Percentiles rank a stretch among this genome's conserved stretches.
These are phyloP conservation scores for Colletotrichum lindemuthianum DNA, from an alignment of 2,329 filamentous ascomycete genomes.

Conservation along the genomic window DNA sequence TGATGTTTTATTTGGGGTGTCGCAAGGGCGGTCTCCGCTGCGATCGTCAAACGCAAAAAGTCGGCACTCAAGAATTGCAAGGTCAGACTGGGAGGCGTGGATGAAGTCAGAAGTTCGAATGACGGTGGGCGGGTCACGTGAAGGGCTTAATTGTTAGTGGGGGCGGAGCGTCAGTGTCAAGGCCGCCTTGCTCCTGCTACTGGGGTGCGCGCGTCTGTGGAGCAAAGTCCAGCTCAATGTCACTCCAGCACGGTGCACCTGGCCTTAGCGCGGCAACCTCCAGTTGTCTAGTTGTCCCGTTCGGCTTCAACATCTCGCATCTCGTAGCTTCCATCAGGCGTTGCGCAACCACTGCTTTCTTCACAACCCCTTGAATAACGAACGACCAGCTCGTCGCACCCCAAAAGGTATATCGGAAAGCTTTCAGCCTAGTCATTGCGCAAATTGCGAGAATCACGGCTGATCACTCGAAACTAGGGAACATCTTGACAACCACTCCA, in stretches of 20 bases:
- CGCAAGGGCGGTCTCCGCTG: constrained; percentile 20
- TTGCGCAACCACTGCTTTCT: neutral
- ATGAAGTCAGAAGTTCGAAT: constrained; percentile 36
- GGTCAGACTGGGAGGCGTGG: constrained; percentile 25
- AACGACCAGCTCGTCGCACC: neutral
- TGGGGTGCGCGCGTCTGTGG: constrained; percentile 32
- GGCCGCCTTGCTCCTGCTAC: constrained; percentile 8
- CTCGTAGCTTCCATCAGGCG: no score
- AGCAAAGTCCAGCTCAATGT: constrained; percentile 16
- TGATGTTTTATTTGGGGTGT: constrained; percentile 10
- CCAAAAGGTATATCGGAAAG: no score
- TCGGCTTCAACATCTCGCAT: constrained; percentile 16
- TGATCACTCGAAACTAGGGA: neutral
- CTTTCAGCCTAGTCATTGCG: no score
- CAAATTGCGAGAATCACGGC: no score
- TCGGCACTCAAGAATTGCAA: constrained; percentile 11
- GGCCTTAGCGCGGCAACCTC: constrained; percentile 31
- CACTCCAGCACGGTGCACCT: constrained; percentile 18
- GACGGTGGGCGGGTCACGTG: constrained; percentile 35
- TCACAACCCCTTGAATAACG: no score
- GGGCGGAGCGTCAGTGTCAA: constrained; percentile 30
- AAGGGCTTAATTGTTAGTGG: constrained; percentile 33
- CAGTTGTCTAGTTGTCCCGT: constrained; percentile 34
- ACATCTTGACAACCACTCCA: constrained; percentile 30
- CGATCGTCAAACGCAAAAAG: constrained; percentile 33